Conservation (phyloP, 192 early-diverging fungal genomes). For the Gamsiella multidivaricata region DNA sequence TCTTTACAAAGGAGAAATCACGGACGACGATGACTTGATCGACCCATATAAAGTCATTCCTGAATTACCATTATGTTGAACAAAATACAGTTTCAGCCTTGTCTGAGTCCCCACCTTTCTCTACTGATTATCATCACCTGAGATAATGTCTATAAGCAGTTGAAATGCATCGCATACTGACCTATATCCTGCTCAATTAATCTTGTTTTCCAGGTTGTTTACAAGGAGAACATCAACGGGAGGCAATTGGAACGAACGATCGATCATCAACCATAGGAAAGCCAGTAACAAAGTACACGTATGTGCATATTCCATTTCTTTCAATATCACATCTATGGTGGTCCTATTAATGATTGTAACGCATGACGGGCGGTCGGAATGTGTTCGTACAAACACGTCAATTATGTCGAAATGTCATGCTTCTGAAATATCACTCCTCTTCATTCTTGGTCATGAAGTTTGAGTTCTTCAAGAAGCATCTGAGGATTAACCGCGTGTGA, state of each 20-base stretch:
- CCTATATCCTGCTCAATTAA: no score
- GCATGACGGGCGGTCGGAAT: slow-evolving; percentile 59
- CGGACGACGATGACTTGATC: slow-evolving; percentile 52
- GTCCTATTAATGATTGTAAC: slow-evolving; percentile 55
- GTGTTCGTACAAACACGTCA: slow-evolving; percentile 57
- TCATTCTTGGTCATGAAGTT: neutral
- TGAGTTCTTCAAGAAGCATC: neutral
- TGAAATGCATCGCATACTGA: no score
- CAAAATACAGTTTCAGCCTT: slow-evolving; percentile 55
- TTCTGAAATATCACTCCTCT: slow-evolving; percentile 39
- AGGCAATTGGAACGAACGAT: no score
- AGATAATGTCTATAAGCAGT: no score
- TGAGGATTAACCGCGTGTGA: neutral
- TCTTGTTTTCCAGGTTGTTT: no score
- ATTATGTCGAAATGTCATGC: slow-evolving; percentile 57
- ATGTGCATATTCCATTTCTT: neutral
- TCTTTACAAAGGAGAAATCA: neutral
- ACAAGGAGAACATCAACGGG: no score
- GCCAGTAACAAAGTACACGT: neutral
- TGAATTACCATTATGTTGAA: slow-evolving; percentile 56
- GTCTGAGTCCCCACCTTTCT: slow-evolving; percentile 35
- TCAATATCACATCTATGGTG: neutral
- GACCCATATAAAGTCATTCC: slow-evolving; percentile 41
- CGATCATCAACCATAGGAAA: no score
- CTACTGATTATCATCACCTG: no score